phyloP scores from a whole-genome alignment of 805 yeast genomes.

The Priceomyces castillae region DNA sequence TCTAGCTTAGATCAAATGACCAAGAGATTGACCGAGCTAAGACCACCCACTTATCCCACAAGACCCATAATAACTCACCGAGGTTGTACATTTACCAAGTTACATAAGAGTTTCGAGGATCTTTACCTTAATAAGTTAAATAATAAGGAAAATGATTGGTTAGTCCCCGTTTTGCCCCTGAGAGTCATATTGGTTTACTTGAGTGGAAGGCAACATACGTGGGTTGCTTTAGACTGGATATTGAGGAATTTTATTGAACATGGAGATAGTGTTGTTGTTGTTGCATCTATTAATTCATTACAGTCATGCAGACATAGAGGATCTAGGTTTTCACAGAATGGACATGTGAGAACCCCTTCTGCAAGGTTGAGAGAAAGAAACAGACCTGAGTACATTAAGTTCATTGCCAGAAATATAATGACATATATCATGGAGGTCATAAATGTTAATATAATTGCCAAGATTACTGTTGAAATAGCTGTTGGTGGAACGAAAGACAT shows the following conservation, averaged over 20 bases:
- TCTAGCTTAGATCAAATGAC: conserved; percentile 1
- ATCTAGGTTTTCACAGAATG: conserved; percentile 13
- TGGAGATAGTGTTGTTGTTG: conserved; percentile 66
- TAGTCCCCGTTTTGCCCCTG: conserved; percentile 44
- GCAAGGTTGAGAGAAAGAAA: conserved; percentile 37
- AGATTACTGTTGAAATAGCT: conserved; percentile 58
- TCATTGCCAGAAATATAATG: conserved; percentile 50
- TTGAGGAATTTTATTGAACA: conserved; percentile 51
- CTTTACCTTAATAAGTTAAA: conserved; percentile 40
- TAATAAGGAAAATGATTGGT: conserved; percentile 14
- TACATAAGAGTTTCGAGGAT: conserved; percentile 47
- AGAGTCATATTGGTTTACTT: conserved; percentile 62
- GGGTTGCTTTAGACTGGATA: conserved; percentile 80
- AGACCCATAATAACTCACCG: conserved; percentile 39
- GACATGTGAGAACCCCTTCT: conserved; percentile 18
- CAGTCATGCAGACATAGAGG: conserved; percentile 10
- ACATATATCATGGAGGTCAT: conserved; percentile 47
- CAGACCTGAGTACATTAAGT: conserved; percentile 47
- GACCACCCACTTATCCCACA: conserved; percentile 34
- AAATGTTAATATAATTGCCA: conserved; percentile 45
- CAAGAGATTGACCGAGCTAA: neutral
- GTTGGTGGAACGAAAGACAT: conserved; percentile 57
- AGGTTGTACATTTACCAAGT: conserved; percentile 44
- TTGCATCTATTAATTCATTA: conserved; percentile 45
- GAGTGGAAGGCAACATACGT: conserved; percentile 71